Base-by-base conservation (phyloP, 2,329 filamentous ascomycete genomes). In the Alternaria sp. region DNA sequence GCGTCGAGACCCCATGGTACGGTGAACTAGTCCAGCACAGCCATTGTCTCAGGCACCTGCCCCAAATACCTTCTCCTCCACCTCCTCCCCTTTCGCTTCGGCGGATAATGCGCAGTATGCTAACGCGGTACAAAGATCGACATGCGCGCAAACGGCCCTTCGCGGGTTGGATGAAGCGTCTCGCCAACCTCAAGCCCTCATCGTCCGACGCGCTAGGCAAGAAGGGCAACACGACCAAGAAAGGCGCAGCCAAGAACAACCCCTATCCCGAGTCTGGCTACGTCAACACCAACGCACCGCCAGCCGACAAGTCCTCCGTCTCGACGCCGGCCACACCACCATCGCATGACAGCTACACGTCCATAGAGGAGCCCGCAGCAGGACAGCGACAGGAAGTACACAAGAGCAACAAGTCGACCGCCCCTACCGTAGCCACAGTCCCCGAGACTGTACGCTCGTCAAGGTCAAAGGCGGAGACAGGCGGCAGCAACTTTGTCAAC, bases 101-200 rank as follows among this genome's bases (percentile, higher is more conserved):
- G 24, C 51, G 37, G 52, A 50, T 31, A n/a, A 31, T 54, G 29
- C 26, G 33, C 37, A 45, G 59, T 13, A 62, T 62, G 69, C 72
- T 73, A 54, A 74, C 67, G 55, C 58, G 56, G 53, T 56, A 79
- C 62, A 68, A 79, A 93, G 90, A 93, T 77, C 86, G 88, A 67
- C 83, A 88, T 72, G 86, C 85, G 69, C 90, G 92, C 66, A 89
- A 93, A 69, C 88, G 91, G 64, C 94, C 93, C 24, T 98, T 98
- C 75, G 87, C 93, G 45, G 91, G 89, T 67, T 96, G 94, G 90
- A 92, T 99, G 83, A 96, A 93, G 83, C 93, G 93, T 73, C 86
- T 98, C 56, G 89, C 93, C 61, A 94, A 90, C 76, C 89, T 97
- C 79, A 97, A 96, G 78, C 88, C 88, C 4, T 90, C 88, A 2